These are phyloP conservation scores for Coniferiporia weirii DNA, from an alignment of 1,284 basidiomycete genomes.

Conservation along the genomic window DNA sequence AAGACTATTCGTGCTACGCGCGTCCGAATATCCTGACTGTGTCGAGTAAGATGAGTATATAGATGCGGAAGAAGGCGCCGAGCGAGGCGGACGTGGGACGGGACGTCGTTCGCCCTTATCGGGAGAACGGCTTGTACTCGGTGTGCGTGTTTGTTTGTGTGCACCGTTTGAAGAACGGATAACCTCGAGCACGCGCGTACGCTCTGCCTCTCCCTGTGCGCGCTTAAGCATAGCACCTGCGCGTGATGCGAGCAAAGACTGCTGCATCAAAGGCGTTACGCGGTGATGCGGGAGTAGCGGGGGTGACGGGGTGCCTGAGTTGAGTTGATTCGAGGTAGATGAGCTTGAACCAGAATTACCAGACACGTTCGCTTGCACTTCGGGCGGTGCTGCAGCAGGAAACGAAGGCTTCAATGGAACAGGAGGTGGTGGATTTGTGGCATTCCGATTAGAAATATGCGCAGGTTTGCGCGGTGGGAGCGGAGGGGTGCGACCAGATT, in stretches of 20 bases:
- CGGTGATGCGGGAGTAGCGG: constrained; percentile 18
- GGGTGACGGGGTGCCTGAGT: constrained; percentile 22
- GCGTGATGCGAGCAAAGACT: constrained; percentile 64
- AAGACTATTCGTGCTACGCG: constrained; percentile 30
- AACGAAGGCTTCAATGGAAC: constrained; percentile 30
- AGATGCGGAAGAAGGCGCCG: constrained; percentile 26
- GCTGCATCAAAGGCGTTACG: constrained; percentile 49
- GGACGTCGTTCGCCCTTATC: constrained; percentile 23
- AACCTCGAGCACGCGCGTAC: constrained; percentile 63
- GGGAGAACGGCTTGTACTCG: constrained; percentile 10
- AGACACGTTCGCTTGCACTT: not conserved
- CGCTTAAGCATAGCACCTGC: constrained; percentile 62
- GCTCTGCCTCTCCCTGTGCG: constrained; percentile 60
- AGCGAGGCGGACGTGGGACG: constrained; percentile 30
- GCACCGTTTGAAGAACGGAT: constrained; percentile 28
- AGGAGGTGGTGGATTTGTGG: constrained; percentile 22
- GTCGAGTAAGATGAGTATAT: constrained; percentile 17
- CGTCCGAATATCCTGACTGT: constrained; percentile 23
- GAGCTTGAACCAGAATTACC: constrained; percentile 27
- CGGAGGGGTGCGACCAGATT: constrained; percentile 17
- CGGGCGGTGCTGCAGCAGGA: constrained; percentile 17
- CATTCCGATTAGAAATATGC: not conserved
- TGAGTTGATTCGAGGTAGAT: constrained; percentile 21
- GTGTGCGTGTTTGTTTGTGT: not conserved
- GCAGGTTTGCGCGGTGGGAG: constrained; percentile 28